phyloP scores from a whole-genome alignment of 2,329 filamentous ascomycete species.

The Fusarium cyanostomum region DNA sequence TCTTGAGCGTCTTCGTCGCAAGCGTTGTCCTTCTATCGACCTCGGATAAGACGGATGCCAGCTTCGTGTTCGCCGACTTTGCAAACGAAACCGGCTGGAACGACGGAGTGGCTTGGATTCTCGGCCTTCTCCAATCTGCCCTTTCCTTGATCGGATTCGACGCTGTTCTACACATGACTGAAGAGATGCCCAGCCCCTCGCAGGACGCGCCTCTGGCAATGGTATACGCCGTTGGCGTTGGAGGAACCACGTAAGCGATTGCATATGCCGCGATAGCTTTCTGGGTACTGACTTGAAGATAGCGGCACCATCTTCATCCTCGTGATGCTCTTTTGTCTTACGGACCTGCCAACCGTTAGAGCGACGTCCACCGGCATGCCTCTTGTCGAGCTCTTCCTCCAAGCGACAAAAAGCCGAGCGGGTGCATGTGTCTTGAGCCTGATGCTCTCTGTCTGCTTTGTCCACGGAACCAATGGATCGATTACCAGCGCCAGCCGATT shows the following conservation, averaged over 20 bases:
- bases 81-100: slow-evolving; percentile 57
- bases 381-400: slow-evolving; percentile 56
- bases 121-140: slow-evolving; percentile 55
- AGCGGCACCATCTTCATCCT: slow-evolving; percentile 52
- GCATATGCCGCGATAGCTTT: neutral
- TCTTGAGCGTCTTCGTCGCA: slow-evolving; percentile 54
- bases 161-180: slow-evolving; percentile 56
- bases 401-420: slow-evolving; percentile 52
- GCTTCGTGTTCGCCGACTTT: slow-evolving; percentile 56
- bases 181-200: slow-evolving; percentile 56
- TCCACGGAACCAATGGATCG: slow-evolving; percentile 57
- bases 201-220: slow-evolving; percentile 55
- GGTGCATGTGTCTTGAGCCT: slow-evolving; percentile 54
- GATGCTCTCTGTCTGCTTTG: slow-evolving; percentile 55
- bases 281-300: neutral
- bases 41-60: slow-evolving; percentile 51
- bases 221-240: slow-evolving; percentile 54
- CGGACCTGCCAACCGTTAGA: slow-evolving; percentile 49
- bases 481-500: slow-evolving; percentile 55
- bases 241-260: slow-evolving; percentile 52
- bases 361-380: slow-evolving; percentile 54
- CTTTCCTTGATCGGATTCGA: slow-evolving; percentile 54
- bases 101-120: slow-evolving; percentile 57
- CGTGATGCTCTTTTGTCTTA: slow-evolving; percentile 54
- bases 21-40: slow-evolving; percentile 55